Base-by-base conservation (phyloP, 345 rosid genomes). In the Hypericum androsaemum region DNA sequence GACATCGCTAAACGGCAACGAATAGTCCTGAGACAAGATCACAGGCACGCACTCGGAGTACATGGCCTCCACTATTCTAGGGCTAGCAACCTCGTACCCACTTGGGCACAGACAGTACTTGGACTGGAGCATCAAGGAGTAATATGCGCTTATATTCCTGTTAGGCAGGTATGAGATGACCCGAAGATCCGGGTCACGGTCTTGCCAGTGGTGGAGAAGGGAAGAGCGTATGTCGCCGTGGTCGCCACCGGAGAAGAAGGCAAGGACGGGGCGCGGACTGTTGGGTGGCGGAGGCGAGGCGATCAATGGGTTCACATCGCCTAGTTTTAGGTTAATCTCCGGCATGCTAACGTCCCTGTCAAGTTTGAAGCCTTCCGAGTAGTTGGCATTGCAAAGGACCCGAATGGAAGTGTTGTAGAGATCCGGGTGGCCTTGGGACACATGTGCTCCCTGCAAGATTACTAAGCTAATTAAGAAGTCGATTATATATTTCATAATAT, bases 51-150 rank as follows among this genome's bases (percentile, higher is more conserved):
- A 90, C 53, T 82, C 92, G 0, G 95, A 67, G 58, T 80, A 84
- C 7, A 87, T 84, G 50, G 98, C 76, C 76, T 90, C 98, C 7
- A 72, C 88, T 16, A 87, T 66, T 62, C 96, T 72, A 22, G 98
- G 98, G 62, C 98, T 90, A 36, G 98, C 96, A 17, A 90, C 98
- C 47, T 90, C 98, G 4, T 80, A 58, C 7, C 96, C 98, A 39
- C 98, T 90, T 5, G 98, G 98, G 61, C 98, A 90, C 41, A 90
- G 64, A 57, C 98, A 90, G 51, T 71, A 90, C 72, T 75, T 82
- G 9, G 98, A 90, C 10, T 70, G 67, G 47, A 79, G 74, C 96
- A 90, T 79, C 47, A 74, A 72, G 5, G 84, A 66, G 61, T 76
- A 68, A 61, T 77, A 87, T 80, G 79, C 78, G 40, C 64, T 61